Conservation (phyloP, 768 basidiomycete species). For the Rhodotorula babjevae region DNA sequence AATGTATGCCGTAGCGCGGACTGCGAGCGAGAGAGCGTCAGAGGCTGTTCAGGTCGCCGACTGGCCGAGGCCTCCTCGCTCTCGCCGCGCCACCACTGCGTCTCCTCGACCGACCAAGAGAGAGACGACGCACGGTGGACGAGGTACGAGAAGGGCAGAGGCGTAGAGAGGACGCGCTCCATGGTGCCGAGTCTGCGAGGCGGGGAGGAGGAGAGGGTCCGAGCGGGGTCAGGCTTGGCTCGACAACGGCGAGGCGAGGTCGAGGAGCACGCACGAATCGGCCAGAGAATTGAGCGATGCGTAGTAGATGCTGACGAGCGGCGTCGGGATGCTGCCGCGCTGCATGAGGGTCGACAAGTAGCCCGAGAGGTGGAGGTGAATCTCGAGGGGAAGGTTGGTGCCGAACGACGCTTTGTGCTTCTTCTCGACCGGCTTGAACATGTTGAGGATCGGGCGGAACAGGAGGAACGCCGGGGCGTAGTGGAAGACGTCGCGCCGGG, state of each 20-base stretch:
- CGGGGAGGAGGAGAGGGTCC: background rate
- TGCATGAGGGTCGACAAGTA: constrained; percentile 41
- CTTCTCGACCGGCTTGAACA: background rate
- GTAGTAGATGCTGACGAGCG: constrained; percentile 38
- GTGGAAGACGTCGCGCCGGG: background rate
- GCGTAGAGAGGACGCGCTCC: constrained; percentile 45
- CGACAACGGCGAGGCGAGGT: background rate
- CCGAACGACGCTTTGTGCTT: background rate
- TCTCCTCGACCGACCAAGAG: too few relatives aligned
- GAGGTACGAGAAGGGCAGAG: constrained; percentile 42
- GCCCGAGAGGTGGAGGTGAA: constrained; percentile 18
- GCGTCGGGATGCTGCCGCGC: constrained; percentile 39
- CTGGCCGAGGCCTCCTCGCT: background rate
- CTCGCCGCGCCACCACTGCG: too few relatives aligned
- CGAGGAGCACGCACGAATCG: constrained; percentile 4
- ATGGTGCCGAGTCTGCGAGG: constrained; percentile 38
- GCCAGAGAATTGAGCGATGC: constrained; percentile 36
- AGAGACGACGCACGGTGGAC: constrained; percentile 11
- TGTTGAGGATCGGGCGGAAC: constrained; percentile 1
- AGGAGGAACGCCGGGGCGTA: constrained; percentile 20
- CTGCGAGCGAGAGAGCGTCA: background rate
- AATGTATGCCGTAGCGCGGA: constrained; percentile 25
- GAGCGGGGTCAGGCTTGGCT: background rate
- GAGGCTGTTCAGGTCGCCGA: background rate
- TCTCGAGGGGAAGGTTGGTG: constrained; percentile 33